Evolutionary conservation across 345 rosid genomes (phyloP).

Genomic region (Aquilaria malaccensis): DNA sequence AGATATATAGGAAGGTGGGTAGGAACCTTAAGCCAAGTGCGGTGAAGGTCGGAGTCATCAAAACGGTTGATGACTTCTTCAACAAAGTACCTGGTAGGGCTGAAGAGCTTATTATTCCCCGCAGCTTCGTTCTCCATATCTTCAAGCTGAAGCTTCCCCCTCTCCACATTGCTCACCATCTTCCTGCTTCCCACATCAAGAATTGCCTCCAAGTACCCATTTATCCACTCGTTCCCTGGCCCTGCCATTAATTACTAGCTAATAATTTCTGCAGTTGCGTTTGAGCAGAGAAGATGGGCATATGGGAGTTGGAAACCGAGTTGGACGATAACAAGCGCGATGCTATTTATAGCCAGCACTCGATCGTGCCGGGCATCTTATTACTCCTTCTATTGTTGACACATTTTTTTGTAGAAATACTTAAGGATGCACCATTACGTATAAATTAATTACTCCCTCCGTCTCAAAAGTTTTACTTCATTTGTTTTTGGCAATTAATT

Average conservation of each 20-base stretch:
- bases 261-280: no score
- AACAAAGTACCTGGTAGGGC: slow-evolving; percentile 77
- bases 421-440: no score
- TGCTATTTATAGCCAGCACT: no score
- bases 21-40: slow-evolving; percentile 80
- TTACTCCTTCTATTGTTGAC: no score
- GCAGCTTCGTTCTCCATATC: slow-evolving; percentile 21
- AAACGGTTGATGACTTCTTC: slow-evolving; percentile 81
- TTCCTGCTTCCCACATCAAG: slow-evolving; percentile 63
- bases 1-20: not conserved
- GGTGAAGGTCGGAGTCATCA: slow-evolving; percentile 79
- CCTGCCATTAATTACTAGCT: slow-evolving; percentile 40
- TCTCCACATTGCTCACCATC: slow-evolving; percentile 37
- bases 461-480: no score
- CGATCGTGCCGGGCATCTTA: no score
- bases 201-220: slow-evolving; percentile 83
- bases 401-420: no score
- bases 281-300: no score
- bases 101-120: slow-evolving; percentile 29
- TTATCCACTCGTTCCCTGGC: slow-evolving; percentile 87
- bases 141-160: slow-evolving; percentile 7
- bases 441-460: no score
- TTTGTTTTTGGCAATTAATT: no score
- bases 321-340: no score
- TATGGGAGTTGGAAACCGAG: no score